Evolutionary conservation across 192 early-diverging fungal genomes (phyloP), one percentile per base, ranked within the genome.

Genomic region (Irineochytrium annulatum): DNA sequence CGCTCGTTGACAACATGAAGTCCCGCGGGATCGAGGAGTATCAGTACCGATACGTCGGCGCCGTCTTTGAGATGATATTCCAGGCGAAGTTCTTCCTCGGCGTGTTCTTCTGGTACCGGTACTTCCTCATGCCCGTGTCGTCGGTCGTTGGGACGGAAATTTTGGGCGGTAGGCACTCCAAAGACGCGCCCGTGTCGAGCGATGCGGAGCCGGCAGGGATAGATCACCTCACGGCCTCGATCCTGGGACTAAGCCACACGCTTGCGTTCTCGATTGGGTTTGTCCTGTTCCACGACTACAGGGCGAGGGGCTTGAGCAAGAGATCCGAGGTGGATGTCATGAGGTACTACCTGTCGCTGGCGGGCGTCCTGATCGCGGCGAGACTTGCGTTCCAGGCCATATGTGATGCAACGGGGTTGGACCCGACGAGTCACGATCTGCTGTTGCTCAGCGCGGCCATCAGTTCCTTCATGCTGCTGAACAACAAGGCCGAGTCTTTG

Each of bases 181-280:
- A n/a, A n/a, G n/a, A n/a, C n/a, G n/a, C n/a, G n/a, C n/a, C n/a
- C n/a, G n/a, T n/a, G n/a, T n/a, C n/a, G n/a, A n/a, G n/a, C n/a
- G n/a, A n/a, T n/a, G n/a, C n/a, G n/a, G n/a, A n/a, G n/a, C n/a
- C n/a, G n/a, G n/a, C n/a, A n/a, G n/a, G n/a, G n/a, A n/a, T n/a
- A n/a, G n/a, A n/a, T n/a, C n/a, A n/a, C n/a, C n/a, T n/a, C n/a
- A n/a, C n/a, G n/a, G 56, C 59, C 17, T 65, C 39, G 30, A 60
- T 44, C 62, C 61, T 65, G 33, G 60, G 51, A 2, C 41, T 65
- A 24, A 65, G 62, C 22, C 63, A 65, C 30, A 48, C 52, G 13
- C 34, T 65, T 30, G 63, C 63, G n/a, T 65, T 65, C 44, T 65
- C 63, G 19, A 60, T 65, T 52, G 63, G 63, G n/a, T 37, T 65